These are phyloP conservation scores for Aureobasidium melanogenum DNA, from an alignment of 2,329 filamentous ascomycete species.

Conservation along the genomic window DNA sequence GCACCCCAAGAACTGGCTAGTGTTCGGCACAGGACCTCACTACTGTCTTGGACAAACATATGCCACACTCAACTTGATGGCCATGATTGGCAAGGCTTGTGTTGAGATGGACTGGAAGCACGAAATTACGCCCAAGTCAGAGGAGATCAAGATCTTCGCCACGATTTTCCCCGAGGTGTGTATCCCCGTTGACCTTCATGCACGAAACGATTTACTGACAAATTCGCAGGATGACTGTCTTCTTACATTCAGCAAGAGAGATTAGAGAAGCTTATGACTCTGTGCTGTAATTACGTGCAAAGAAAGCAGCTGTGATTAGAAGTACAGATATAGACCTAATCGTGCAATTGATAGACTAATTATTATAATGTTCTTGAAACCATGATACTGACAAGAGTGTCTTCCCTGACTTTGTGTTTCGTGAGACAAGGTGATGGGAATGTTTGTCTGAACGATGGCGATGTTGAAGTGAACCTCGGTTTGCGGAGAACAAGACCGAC, in stretches of 20 bases:
- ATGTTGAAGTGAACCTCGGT: background rate
- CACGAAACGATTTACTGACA: background rate
- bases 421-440: background rate
- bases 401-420: background rate
- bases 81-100: conserved; percentile 83
- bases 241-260: conserved; percentile 13
- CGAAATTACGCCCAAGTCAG: conserved; percentile 69
- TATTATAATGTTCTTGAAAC: conserved; percentile 1
- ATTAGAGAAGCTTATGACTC: background rate
- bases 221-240: conserved; percentile 11
- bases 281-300: background rate
- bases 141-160: conserved; percentile 97
- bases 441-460: background rate
- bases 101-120: conserved; percentile 66
- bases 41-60: conserved; percentile 95
- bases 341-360: conserved; percentile 1
- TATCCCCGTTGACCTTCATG: conserved; percentile 13
- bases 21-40: conserved; percentile 84
- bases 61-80: conserved; percentile 77
- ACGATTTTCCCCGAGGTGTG: conserved; percentile 94
- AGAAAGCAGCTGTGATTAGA: background rate
- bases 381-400: background rate
- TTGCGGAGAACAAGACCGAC: background rate
- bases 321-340: background rate
- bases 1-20: conserved; percentile 91